phyloP scores from a whole-genome alignment of 257 asterid species.

The Solanum etuberosum region DNA sequence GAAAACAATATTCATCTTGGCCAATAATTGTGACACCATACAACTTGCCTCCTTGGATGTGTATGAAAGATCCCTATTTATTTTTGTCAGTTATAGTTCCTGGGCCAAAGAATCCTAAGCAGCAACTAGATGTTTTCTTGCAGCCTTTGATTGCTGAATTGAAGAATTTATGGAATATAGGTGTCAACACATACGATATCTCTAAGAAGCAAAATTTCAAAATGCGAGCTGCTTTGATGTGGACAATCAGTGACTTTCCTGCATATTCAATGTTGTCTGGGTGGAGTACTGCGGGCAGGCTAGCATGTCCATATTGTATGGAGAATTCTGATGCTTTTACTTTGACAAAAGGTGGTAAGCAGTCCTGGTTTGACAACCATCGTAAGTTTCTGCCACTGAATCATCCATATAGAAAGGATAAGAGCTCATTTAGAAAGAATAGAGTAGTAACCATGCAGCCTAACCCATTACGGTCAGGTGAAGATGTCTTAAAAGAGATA shows the following conservation, averaged over 20 bases:
- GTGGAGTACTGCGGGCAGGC: neutral
- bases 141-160: neutral
- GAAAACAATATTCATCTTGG: neutral
- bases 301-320: too few relatives aligned
- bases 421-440: neutral
- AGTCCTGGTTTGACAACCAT: neutral
- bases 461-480: neutral
- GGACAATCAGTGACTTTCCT: neutral
- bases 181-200: neutral
- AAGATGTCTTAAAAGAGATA: neutral
- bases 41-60: neutral
- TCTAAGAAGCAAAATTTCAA: neutral
- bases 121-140: too few relatives aligned
- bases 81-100: neutral
- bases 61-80: neutral
- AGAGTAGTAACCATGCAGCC: neutral
- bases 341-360: neutral
- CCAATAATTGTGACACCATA: neutral
- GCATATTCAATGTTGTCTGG: neutral
- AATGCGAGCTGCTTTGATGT: neutral
- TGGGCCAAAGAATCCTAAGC: neutral
- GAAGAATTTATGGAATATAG: neutral
- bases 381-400: neutral
- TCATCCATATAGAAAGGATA: neutral
- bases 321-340: neutral